Conservation (phyloP, 2,329 filamentous ascomycete species). For the Botrytis paeoniae region DNA sequence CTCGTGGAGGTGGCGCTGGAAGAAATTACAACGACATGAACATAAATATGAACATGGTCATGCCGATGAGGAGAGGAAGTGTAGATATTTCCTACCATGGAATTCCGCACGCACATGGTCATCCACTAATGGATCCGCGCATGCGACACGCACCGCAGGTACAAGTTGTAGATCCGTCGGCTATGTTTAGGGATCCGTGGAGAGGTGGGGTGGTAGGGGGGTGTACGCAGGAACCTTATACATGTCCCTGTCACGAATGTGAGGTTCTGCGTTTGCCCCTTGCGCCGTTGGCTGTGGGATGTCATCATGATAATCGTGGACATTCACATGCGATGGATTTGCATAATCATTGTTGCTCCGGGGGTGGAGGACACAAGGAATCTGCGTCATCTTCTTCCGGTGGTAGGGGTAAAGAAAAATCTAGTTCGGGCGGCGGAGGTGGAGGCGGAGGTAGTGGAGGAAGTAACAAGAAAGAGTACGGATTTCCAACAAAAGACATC, state of each 20-base stretch:
- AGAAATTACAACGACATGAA: constrained; percentile 6
- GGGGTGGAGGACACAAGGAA: not conserved
- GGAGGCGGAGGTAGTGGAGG: not conserved
- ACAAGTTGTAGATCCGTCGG: not conserved
- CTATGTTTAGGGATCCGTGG: constrained; percentile 5
- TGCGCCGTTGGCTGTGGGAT: not conserved
- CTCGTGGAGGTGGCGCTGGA: constrained; percentile 4
- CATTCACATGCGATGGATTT: not conserved
- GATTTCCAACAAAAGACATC: constrained; percentile 33
- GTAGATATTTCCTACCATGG: constrained; percentile 1
- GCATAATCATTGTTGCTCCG: constrained; percentile 15
- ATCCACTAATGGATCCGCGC: constrained; percentile 1
- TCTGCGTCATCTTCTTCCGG: not conserved
- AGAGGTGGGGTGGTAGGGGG: not conserved
- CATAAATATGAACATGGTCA: not conserved
- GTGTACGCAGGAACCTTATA: constrained; percentile 5
- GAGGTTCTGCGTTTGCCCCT: not conserved
- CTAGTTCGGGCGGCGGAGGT: not conserved
- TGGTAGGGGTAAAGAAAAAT: constrained; percentile 1
- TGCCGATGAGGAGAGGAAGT: not conserved
- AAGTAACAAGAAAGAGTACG: constrained; percentile 18
- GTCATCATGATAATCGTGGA: constrained; percentile 1
- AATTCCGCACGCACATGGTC: not conserved
- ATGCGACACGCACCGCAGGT: constrained; percentile 2
- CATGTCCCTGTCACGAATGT: not conserved